Percentiles rank a stretch among this genome's conserved stretches.
phyloP scores from a whole-genome alignment of 495 filamentous ascomycete species.

The Podospora pseudocomata region DNA sequence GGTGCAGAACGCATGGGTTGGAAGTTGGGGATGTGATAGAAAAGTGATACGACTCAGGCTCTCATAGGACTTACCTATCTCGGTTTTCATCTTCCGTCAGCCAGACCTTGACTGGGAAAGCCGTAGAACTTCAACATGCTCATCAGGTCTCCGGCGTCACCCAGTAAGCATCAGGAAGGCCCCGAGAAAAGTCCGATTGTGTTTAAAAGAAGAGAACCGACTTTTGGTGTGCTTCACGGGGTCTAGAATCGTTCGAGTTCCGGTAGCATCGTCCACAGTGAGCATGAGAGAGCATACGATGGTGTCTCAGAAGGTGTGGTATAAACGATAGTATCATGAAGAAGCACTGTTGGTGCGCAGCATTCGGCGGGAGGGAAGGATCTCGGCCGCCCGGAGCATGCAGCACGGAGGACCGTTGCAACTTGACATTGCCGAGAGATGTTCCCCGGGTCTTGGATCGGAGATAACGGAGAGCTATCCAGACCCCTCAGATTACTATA shows the following conservation, averaged over 20 bases:
- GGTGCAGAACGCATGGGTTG: not conserved
- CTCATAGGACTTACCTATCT: not conserved
- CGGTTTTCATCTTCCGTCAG: not conserved
- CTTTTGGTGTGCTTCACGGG: no score
- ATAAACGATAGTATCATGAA: not conserved
- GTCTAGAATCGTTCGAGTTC: not conserved
- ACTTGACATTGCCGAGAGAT: slow-evolving; percentile 2
- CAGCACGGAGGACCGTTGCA: slow-evolving; percentile 1
- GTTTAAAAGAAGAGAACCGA: not conserved
- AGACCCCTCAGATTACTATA: not conserved
- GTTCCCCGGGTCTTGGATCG: not conserved
- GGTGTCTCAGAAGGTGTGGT: no score
- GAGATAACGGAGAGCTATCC: not conserved
- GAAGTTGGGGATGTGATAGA: not conserved
- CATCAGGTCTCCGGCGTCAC: no score
- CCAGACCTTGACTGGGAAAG: no score
- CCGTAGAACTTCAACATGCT: no score
- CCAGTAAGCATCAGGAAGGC: not conserved
- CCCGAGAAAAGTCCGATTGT: not conserved
- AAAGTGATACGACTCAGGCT: not conserved
- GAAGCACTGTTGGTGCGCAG: not conserved
- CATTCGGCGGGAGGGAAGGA: slow-evolving; percentile 21
- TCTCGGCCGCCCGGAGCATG: slow-evolving; percentile 21
- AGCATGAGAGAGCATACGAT: not conserved
- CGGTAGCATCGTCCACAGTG: not conserved